Evolutionary conservation across 768 basidiomycete genomes (phyloP), one percentile per base, ranked within the genome.

Genomic region (Cystobasidiopsis lactophilus): DNA sequence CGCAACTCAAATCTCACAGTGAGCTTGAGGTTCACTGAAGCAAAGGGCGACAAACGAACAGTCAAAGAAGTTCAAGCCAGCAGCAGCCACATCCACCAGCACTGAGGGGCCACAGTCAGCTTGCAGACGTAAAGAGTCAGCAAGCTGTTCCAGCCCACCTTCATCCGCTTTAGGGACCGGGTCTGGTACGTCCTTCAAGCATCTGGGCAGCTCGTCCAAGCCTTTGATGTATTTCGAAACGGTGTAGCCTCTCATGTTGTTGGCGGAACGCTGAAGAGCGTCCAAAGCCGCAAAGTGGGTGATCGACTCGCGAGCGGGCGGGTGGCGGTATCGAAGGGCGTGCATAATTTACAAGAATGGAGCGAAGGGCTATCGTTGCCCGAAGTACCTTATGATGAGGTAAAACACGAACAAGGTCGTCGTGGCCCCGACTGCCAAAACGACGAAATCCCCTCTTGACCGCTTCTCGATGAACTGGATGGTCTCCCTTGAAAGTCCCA

Each of bases 381-480:
- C 91, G 44, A 96, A 69, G 66, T 86, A 95, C 60, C 75, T 75
- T 80, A 85, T 84, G 60, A 95, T 96, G 58, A 85, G 66, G 69
- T 76, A 89, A 71, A 96, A 95, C 68, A 80, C 85, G 67, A 93
- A 72, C 65, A 96, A 81, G 10, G 91, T 95, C 65, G 85, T 75
- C 23, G 81, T 67, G 1, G 80, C 81, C 2, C 91, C 91, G 2
- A 69, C 79, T 44, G 82, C 65, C 68, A 98, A 88, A 57, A 98
- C 89, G 59, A 85, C 89, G 72, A 80, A 85, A 64, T 98, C 91
- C 65, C 91, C 89, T 40, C 80, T 86, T 64, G 89, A 93, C 66
- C 93, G 72, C 57, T 79, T 75, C 64, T 98, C 93, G 58, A 98
- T 89, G 85, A 89, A 98, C 5, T 83, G 79, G 66, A 98, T 95